Percentiles rank a stretch among this genome's conserved stretches.
phyloP scores from a whole-genome alignment of 75 land plant species.

The Chamaecyparis obtusa region DNA sequence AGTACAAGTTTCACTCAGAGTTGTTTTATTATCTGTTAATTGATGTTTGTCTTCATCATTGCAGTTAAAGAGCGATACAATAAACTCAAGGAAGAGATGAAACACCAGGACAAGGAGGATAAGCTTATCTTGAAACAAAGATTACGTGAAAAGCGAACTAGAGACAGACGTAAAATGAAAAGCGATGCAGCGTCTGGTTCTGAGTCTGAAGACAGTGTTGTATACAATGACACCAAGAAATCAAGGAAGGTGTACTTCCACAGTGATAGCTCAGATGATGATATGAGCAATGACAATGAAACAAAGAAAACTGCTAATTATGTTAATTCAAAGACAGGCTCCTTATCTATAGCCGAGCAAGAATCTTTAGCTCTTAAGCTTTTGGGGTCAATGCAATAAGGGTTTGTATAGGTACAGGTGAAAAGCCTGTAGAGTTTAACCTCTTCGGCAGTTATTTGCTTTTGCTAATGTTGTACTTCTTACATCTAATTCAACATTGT shows the following conservation, averaged over 20 bases:
- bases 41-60: constrained; percentile 13
- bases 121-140: constrained; percentile 57
- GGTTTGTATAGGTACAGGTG: not conserved
- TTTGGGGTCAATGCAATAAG: constrained; percentile 47
- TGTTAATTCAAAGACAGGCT: constrained; percentile 12
- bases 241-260: constrained; percentile 39
- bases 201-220: constrained; percentile 29
- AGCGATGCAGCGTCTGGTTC: constrained; percentile 26
- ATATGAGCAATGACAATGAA: constrained; percentile 6
- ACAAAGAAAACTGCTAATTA: constrained; percentile 9
- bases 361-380: constrained; percentile 86
- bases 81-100: constrained; percentile 65
- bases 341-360: constrained; percentile 70
- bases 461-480: not conserved
- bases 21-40: constrained; percentile 15
- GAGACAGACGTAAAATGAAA: constrained; percentile 58
- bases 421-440: not conserved
- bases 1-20: not conserved
- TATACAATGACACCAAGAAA: constrained; percentile 18
- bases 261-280: constrained; percentile 29
- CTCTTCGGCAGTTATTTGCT: not conserved
- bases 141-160: constrained; percentile 53
- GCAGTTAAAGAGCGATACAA: constrained; percentile 64
- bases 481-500: not conserved
- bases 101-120: constrained; percentile 69